Evolutionary conservation across 441 rosid genomes (phyloP).

Genomic region (Dalechampia spathulata): DNA sequence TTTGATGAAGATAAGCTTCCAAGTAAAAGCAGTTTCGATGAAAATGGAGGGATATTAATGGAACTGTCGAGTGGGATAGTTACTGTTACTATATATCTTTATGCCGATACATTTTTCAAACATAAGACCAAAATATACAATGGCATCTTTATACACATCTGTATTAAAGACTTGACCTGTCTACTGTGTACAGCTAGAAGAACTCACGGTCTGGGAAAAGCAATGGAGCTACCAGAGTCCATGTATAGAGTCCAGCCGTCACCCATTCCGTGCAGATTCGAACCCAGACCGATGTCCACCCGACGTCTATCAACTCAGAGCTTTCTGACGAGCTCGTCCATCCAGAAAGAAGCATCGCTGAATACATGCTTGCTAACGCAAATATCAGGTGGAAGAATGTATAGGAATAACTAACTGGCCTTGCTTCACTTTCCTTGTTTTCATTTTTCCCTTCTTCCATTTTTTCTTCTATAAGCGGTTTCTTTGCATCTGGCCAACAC

Average conservation of each 20-base stretch:
- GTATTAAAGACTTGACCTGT: too few species aligned
- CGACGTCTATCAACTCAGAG: constrained; percentile 73
- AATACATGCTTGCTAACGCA: constrained; percentile 95
- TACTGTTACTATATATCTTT: too few species aligned
- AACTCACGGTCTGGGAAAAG: constrained; percentile 73
- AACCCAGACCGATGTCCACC: constrained; percentile 99
- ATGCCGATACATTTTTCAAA: too few species aligned
- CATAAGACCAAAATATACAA: too few species aligned
- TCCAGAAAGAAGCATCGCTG: constrained; percentile 94
- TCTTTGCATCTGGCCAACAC: constrained; percentile 40
- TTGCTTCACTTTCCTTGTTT: constrained; percentile 46
- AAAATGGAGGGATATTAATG: too few species aligned
- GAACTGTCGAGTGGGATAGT: too few species aligned
- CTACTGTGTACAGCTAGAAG: too few species aligned
- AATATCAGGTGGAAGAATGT: constrained; percentile 92
- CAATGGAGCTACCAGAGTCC: constrained; percentile 78
- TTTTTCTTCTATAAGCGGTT: constrained; percentile 59
- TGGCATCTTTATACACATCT: too few species aligned
- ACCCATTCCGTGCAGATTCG: constrained; percentile 86
- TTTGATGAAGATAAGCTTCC: too few species aligned
- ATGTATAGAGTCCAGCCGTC: constrained; percentile 71
- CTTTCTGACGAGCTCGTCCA: constrained; percentile 80
- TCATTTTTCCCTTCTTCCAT: constrained; percentile 60
- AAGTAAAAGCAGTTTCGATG: too few species aligned
- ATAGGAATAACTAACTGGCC: constrained; percentile 78